These are phyloP conservation scores for Malus orientalis DNA, from an alignment of 306 rosid species.

Conservation along the genomic window DNA sequence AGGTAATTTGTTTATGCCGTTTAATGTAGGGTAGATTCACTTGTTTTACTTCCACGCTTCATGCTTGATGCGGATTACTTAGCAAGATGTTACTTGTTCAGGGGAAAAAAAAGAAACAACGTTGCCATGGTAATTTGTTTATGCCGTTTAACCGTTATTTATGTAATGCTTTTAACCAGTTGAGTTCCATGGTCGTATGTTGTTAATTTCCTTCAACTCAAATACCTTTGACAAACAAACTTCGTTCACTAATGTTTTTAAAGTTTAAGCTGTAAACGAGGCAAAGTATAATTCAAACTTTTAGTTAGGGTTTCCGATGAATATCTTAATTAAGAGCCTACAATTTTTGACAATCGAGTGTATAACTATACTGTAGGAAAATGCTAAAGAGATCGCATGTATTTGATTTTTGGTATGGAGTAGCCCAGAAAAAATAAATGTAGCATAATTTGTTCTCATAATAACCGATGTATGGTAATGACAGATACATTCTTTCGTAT, in stretches of 20 bases:
- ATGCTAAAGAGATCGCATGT: too few species aligned
- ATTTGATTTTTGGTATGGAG: too few species aligned
- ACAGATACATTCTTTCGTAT: too few species aligned
- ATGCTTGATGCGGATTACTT: background rate
- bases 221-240: background rate
- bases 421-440: too few species aligned
- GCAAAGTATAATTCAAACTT: too few species aligned
- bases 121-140: background rate
- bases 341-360: too few species aligned
- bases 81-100: background rate
- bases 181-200: background rate
- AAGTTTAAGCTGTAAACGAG: background rate
- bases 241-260: background rate
- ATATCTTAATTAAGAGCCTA: too few species aligned
- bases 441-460: too few species aligned
- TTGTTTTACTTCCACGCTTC: background rate
- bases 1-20: constrained; percentile 1
- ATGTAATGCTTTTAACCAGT: background rate
- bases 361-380: too few species aligned
- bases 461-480: too few species aligned
- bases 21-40: background rate
- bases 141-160: background rate
- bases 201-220: background rate
- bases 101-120: background rate
- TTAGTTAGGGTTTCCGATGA: too few species aligned